Base-by-base conservation (phyloP, 2,329 filamentous ascomycete genomes). In the Coleophoma crateriformis region DNA sequence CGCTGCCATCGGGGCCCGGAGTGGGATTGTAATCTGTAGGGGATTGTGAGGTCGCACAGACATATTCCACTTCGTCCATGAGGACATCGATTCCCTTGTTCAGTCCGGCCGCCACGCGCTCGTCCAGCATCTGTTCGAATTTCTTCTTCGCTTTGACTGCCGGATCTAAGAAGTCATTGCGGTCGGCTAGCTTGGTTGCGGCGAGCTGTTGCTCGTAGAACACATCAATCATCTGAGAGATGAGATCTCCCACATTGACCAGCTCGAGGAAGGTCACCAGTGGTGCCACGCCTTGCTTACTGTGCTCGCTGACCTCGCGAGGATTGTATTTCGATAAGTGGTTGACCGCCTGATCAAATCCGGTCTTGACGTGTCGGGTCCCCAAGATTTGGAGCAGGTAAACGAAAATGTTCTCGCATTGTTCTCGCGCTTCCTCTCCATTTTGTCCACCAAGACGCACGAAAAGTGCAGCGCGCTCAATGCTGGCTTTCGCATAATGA, bases 51-150 rank as follows among this genome's bases (percentile, higher is more conserved):
- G 91, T 96, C 15, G 88, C 90, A 60, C 90, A 90, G 34, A 99
- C 79, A 64, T 95, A 96, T 67, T 99, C 94, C 27, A 97, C 91
- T 71, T 99, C 94, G 61, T 95, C 90, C 87, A 99, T 97, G 40
- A 99, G 79, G 50, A 96, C 94, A 63, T 99, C 92, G 55, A 99
- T 97, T 56, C 94, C 94, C 71, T 95, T 96, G 69, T 96, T 96
- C 54, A 99, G 74, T 1, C 95, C 95, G 8, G 92, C 90, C 4
- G 94, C 94, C 7, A 99, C 94, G 52, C 89, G 88, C 69, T 97
- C 94, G 64, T 99, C 94, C 1, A 99, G 84, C 87, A 96, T 96
- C 65, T 96, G 91, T 74, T 99, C 94, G 61, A 97, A 99, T 57
- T 89, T 90, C 73, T 96, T 97, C 80, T 99, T 99, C 56, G 94